Percentiles rank a stretch among this genome's conserved stretches.
Conservation (phyloP, 192 early-diverging fungal genomes). For the Gonapodya prolifera region DNA sequence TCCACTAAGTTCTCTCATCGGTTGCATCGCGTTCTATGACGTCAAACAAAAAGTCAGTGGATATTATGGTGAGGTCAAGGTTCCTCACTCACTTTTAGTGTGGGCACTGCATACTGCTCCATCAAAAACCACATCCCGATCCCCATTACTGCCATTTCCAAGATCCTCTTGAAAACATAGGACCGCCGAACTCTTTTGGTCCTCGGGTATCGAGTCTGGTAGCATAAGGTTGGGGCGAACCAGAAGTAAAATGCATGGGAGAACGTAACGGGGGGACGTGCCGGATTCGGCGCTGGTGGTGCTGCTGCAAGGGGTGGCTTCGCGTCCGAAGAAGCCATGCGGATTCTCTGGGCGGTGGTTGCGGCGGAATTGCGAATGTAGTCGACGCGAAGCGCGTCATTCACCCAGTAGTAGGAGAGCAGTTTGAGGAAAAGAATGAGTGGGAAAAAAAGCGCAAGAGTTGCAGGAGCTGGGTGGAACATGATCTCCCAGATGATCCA, state of each 20-base stretch:
- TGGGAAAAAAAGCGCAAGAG: conserved; percentile 39
- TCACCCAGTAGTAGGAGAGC: conserved; percentile 62
- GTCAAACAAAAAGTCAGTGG: background rate
- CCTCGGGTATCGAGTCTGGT: conserved; percentile 74
- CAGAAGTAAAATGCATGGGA: conserved; percentile 60
- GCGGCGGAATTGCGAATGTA: conserved; percentile 31
- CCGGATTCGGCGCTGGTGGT: background rate
- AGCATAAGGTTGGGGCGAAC: conserved; percentile 72
- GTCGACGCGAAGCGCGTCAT: conserved; percentile 56
- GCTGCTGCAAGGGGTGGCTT: background rate
- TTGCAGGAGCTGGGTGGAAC: conserved; percentile 55
- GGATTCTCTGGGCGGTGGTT: conserved; percentile 26
- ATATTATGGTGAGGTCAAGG: conserved; percentile 5
- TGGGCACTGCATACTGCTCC: conserved; percentile 19
- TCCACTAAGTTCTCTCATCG: background rate
- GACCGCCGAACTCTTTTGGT: conserved; percentile 44
- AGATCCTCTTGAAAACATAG: conserved; percentile 67
- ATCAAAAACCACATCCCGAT: conserved; percentile 66
- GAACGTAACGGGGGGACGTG: conserved; percentile 27
- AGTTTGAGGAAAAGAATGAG: conserved; percentile 70
- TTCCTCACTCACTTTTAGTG: conserved; percentile 3
- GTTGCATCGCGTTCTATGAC: background rate
- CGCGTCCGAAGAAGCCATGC: conserved; percentile 4
- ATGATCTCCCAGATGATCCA: conserved; percentile 54
- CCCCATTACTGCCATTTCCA: conserved; percentile 51